These are phyloP conservation scores for Oenanthe sinensis DNA, from an alignment of 129 eudicot species.

Conservation along the genomic window DNA sequence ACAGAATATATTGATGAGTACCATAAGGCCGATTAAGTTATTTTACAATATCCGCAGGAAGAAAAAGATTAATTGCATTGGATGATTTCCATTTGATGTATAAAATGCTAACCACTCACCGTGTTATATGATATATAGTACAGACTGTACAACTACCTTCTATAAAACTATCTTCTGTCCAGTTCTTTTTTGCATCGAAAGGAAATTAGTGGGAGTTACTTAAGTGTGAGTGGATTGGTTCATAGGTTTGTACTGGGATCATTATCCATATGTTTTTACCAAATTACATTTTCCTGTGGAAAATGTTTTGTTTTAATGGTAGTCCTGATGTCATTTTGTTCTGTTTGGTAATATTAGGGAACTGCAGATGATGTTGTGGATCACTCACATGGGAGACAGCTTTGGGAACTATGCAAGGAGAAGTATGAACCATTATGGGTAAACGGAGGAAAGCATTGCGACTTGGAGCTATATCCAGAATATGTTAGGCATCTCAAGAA, in stretches of 20 bases:
- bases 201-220: neutral
- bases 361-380: slow-evolving; percentile 98
- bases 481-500: slow-evolving; percentile 84
- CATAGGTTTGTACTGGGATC: neutral
- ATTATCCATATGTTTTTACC: too few species aligned
- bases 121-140: neutral
- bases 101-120: neutral
- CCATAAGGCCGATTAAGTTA: neutral
- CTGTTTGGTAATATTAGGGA: slow-evolving; percentile 41
- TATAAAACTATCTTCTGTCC: neutral
- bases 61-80: neutral
- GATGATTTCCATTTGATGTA: neutral
- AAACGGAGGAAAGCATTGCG: slow-evolving; percentile 92
- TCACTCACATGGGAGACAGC: slow-evolving; percentile 87
- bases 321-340: neutral
- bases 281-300: neutral
- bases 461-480: slow-evolving; percentile 86
- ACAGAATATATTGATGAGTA: neutral
- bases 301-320: neutral
- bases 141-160: neutral
- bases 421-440: slow-evolving; percentile 96
- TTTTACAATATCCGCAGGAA: neutral
- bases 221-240: neutral
- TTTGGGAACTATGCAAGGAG: slow-evolving; percentile 80
- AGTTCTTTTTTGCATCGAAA: neutral